Evolutionary conservation across 257 asterid genomes (phyloP), one percentile per base, ranked within the genome.

Genomic region (Anisodus tanguticus): DNA sequence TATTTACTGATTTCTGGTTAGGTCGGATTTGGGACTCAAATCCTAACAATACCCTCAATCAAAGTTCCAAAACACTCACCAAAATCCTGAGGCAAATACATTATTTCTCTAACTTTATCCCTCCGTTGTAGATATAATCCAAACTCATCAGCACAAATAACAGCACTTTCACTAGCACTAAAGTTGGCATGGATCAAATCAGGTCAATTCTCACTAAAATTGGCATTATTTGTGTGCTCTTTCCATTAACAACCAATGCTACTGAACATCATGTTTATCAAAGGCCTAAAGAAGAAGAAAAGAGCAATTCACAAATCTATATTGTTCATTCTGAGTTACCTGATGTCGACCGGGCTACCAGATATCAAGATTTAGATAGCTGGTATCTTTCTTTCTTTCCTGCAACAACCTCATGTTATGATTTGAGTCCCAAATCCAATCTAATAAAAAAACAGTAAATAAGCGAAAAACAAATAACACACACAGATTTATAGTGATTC

Each of bases 351-450:
- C 8, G 58, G 3, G 49, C 13, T 11, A 26, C 84, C 7, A 57
- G 60, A 35, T 76, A 82, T 53, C 83, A 67, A 41, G 57, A 72
- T 76, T n/a, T 74, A 22, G 88, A 89, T 0, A 53, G 47, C 58
- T 90, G 85, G 85, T 86, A 87, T 66, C 58, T 45, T 22, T 90
- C 92, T 26, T 88, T 86, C 43, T 63, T 90, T n/a, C 76, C 89
- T 37, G 54, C 76, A n/a, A 62, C 37, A 31, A 58, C 82, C 59
- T 54, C 78, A 22, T 22, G 26, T 22, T 22, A 22, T 22, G 26
- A 22, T 22, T 22, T 22, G 26, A 22, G 26, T 22, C 26, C 26
- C 26, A 22, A 22, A 22, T 22, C 26, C 26, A 22, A 22, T 0
- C 26, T 22, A 22, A 22, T 22, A 22, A 22, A 22, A 22, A 22